phyloP scores from a whole-genome alignment of 2,329 filamentous ascomycete species.

The Ustulina deusta region DNA sequence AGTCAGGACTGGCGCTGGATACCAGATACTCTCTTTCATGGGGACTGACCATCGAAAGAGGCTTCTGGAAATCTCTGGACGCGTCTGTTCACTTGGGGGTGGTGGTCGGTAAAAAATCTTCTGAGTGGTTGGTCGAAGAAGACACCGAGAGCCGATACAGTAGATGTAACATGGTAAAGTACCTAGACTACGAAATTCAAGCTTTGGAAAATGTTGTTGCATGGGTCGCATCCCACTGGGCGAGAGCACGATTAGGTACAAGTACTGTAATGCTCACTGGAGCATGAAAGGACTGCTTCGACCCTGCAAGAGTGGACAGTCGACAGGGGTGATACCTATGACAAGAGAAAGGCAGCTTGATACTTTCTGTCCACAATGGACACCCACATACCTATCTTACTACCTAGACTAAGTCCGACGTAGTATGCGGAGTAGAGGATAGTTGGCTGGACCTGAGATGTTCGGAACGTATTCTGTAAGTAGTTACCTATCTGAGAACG shows the following conservation, averaged over 20 bases:
- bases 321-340: too few relatives aligned
- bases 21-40: not conserved
- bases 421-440: too few relatives aligned
- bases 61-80: not conserved
- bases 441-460: too few relatives aligned
- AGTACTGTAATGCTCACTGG: slow-evolving; percentile 28
- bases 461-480: not conserved
- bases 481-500: not conserved
- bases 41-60: slow-evolving; percentile 7
- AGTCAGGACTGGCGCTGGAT: slow-evolving; percentile 32
- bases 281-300: slow-evolving; percentile 8
- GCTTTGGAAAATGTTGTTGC: not conserved
- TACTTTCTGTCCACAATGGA: too few relatives aligned
- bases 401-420: too few relatives aligned
- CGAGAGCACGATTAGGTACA: slow-evolving; percentile 9
- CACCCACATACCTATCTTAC: too few relatives aligned
- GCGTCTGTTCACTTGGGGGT: not conserved
- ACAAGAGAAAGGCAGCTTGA: too few relatives aligned
- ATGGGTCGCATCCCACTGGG: not conserved
- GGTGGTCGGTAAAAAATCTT: not conserved
- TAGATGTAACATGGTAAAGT: not conserved
- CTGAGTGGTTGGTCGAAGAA: not conserved
- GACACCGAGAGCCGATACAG: not conserved
- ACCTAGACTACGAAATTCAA: slow-evolving; percentile 4
- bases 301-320: slow-evolving; percentile 2